phyloP scores from a whole-genome alignment of 2,329 filamentous ascomycete genomes.

The Ceratocystis ficicola region DNA sequence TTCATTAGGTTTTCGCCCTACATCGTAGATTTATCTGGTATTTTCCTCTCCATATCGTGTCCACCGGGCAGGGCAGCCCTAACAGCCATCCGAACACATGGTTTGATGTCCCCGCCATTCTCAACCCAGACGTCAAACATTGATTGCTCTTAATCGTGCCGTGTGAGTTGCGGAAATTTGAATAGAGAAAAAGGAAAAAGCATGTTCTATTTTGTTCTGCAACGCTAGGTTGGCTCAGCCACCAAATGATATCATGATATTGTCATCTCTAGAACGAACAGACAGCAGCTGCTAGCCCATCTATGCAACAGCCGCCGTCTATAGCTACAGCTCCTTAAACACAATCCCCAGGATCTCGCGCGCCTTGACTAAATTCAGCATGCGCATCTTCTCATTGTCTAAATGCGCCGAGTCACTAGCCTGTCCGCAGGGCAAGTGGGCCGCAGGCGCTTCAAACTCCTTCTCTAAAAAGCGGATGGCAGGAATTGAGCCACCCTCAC shows the following conservation, averaged over 20 bases:
- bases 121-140: no score
- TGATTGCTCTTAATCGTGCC: no score
- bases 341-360: constrained; percentile 82
- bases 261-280: background rate
- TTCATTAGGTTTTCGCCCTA: no score
- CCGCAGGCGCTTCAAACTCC: constrained; percentile 80
- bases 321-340: constrained; percentile 59
- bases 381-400: constrained; percentile 82
- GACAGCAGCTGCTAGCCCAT: background rate
- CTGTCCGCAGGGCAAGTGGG: constrained; percentile 87
- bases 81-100: no score
- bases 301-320: constrained; percentile 17
- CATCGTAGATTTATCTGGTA: no score
- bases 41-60: no score
- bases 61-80: no score
- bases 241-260: constrained; percentile 3
- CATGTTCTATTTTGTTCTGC: constrained; percentile 4
- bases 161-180: no score
- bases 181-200: no score
- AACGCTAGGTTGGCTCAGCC: background rate
- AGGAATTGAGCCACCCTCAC: constrained; percentile 90
- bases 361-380: constrained; percentile 81
- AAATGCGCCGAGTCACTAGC: constrained; percentile 89
- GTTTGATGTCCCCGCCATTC: no score
- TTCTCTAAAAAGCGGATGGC: constrained; percentile 90